Percentiles rank a stretch among this genome's conserved stretches.
Evolutionary conservation across 2,329 filamentous ascomycete genomes (phyloP).

Genomic region (Tolypocladium tundrense): DNA sequence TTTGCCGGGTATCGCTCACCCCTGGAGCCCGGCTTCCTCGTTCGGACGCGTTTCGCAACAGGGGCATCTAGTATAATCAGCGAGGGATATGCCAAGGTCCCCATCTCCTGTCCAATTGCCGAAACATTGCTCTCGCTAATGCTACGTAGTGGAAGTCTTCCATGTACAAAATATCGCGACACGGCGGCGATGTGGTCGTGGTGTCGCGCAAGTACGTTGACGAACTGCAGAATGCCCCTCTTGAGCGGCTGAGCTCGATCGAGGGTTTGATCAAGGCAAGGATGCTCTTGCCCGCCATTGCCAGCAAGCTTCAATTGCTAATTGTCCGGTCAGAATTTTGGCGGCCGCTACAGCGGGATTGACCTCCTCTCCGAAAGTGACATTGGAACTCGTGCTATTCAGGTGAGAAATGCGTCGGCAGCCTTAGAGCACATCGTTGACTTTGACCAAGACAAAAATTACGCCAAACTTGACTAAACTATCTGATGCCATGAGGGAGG

Average conservation of each 20-base stretch:
- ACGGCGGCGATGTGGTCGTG: slow-evolving; percentile 5
- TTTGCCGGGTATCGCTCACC: slow-evolving; percentile 3
- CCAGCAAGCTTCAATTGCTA: not conserved
- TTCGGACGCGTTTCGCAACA: slow-evolving; percentile 1
- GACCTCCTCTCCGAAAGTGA: slow-evolving; percentile 2
- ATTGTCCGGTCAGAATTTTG: slow-evolving; percentile 4
- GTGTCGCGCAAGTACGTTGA: slow-evolving; percentile 4
- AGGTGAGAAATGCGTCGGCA: not conserved
- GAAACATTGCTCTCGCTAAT: not conserved
- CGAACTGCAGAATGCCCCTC: slow-evolving; percentile 5
- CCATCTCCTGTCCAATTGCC: no score
- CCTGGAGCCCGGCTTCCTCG: slow-evolving; percentile 3
- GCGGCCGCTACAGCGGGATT: slow-evolving; percentile 5
- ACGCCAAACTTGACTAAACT: slow-evolving; percentile 4
- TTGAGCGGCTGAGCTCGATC: slow-evolving; percentile 3
- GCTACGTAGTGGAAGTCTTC: slow-evolving; percentile 4
- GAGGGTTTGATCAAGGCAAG: slow-evolving; percentile 4
- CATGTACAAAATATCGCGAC: slow-evolving; percentile 4
- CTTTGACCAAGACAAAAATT: slow-evolving; percentile 1
- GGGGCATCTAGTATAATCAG: slow-evolving; percentile 2
- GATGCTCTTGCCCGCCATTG: not conserved
- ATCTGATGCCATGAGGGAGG: slow-evolving; percentile 4
- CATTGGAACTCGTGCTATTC: slow-evolving; percentile 5
- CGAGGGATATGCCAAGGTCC: slow-evolving; percentile 5
- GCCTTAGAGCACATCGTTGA: not conserved